Conservation (phyloP, 768 basidiomycete genomes). For the Boletus bicolor region DNA sequence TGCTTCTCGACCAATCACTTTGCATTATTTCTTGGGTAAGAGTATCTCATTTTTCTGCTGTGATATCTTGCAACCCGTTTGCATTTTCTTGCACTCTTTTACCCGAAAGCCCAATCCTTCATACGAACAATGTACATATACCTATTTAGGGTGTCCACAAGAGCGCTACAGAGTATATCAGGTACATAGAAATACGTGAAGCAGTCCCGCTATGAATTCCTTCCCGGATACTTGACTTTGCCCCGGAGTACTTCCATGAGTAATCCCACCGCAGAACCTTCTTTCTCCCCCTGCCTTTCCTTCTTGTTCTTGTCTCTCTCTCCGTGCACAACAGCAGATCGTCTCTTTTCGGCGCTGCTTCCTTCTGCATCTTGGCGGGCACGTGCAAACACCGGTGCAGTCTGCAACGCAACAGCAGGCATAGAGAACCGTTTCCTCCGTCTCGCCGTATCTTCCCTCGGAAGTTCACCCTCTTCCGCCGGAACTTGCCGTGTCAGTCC, state of each 20-base stretch:
- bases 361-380: conserved; percentile 30
- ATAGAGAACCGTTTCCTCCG: conserved; percentile 69
- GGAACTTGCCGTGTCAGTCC: not conserved
- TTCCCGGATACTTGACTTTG: conserved; percentile 23
- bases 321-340: conserved; percentile 62
- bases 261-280: conserved; percentile 29
- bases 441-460: conserved; percentile 59
- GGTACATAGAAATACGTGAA: not conserved
- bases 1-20: not conserved
- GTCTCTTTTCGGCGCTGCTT: conserved; percentile 29
- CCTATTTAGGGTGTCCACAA: not conserved
- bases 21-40: not conserved
- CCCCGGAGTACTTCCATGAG: conserved; percentile 32
- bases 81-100: not conserved
- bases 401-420: conserved; percentile 74
- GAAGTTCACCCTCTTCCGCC: conserved; percentile 11
- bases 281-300: conserved; percentile 20
- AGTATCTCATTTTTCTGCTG: not conserved
- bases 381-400: conserved; percentile 64
- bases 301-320: conserved; percentile 25
- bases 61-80: not conserved
- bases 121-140: not conserved
- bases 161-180: not conserved
- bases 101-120: not conserved
- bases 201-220: conserved; percentile 5